phyloP scores from a whole-genome alignment of 192 early-diverging fungal genomes.

The Umbelopsis sp. region DNA sequence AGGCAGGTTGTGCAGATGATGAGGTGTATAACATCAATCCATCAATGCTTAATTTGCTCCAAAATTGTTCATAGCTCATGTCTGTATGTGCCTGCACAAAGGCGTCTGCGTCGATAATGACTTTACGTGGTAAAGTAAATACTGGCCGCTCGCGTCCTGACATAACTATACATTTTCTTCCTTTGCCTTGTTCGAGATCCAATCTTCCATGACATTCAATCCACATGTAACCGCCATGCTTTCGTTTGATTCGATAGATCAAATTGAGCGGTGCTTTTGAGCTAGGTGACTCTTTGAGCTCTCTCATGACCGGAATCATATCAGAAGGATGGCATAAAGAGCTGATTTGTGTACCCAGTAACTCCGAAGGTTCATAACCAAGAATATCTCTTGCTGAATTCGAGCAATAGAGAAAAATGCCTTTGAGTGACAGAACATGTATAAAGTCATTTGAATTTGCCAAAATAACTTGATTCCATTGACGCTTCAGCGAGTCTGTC shows the following conservation, averaged over 20 bases:
- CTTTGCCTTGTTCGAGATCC: constrained; percentile 64
- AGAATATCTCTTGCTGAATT: constrained; percentile 45
- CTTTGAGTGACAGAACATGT: constrained; percentile 68
- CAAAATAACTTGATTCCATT: constrained; percentile 50
- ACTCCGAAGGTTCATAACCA: constrained; percentile 56
- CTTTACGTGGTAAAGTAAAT: constrained; percentile 36
- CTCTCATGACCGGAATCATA: constrained; percentile 67
- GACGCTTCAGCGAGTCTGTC: constrained; percentile 3
- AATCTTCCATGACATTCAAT: constrained; percentile 66
- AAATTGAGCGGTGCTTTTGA: constrained; percentile 50
- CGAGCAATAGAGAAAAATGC: constrained; percentile 67
- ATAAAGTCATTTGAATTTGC: constrained; percentile 64
- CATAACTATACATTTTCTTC: constrained; percentile 70
- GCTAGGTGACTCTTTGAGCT: constrained; percentile 55
- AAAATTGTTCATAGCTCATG: constrained; percentile 49
- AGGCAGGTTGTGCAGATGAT: constrained; percentile 26
- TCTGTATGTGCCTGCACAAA: background rate
- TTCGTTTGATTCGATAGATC: constrained; percentile 64
- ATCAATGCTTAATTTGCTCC: constrained; percentile 62
- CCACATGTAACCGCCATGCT: constrained; percentile 64
- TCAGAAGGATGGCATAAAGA: constrained; percentile 70
- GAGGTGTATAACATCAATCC: constrained; percentile 57
- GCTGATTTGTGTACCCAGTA: constrained; percentile 61
- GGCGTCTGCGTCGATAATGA: constrained; percentile 10
- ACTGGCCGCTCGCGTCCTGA: constrained; percentile 58